Conservation (phyloP, 1,284 basidiomycete genomes). For the Tylopilus sp. region DNA sequence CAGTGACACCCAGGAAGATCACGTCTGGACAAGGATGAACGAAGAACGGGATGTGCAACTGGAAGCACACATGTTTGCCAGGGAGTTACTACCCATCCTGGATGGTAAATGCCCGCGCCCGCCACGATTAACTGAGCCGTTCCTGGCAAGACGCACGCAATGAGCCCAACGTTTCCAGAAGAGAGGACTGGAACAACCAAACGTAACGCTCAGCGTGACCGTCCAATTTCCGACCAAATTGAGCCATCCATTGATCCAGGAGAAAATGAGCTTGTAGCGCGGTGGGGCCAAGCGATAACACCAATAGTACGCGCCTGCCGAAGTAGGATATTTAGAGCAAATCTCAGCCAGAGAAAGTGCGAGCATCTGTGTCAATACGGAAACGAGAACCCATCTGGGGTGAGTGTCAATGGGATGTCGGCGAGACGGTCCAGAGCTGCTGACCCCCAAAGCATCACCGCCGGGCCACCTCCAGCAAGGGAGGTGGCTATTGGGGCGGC, state of each 20-base stretch:
- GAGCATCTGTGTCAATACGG: conserved; percentile 42
- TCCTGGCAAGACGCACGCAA: conserved; percentile 31
- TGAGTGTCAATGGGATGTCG: not conserved
- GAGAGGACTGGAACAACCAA: conserved; percentile 33
- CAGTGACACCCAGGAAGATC: conserved; percentile 47
- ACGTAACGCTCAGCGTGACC: conserved; percentile 49
- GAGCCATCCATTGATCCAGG: conserved; percentile 59
- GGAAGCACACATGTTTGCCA: conserved; percentile 49
- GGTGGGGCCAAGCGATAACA: conserved; percentile 48
- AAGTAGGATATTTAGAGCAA: conserved; percentile 54
- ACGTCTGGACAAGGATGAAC: conserved; percentile 37
- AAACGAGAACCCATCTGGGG: conserved; percentile 47
- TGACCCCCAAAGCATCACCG: conserved; percentile 52
- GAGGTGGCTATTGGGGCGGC: conserved; percentile 51
- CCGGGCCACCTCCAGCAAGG: conserved; percentile 51
- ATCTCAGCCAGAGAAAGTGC: conserved; percentile 54
- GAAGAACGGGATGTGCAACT: not conserved
- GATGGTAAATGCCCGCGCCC: conserved; percentile 46
- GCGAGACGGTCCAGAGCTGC: not conserved
- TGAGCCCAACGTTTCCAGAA: conserved; percentile 3
- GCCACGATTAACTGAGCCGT: conserved; percentile 50
- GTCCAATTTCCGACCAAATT: conserved; percentile 56
- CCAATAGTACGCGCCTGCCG: conserved; percentile 59
- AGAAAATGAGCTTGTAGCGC: conserved; percentile 40
- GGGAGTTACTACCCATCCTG: conserved; percentile 45